These are phyloP conservation scores for Carpinus viminea DNA, from an alignment of 306 rosid species.

Conservation along the genomic window DNA sequence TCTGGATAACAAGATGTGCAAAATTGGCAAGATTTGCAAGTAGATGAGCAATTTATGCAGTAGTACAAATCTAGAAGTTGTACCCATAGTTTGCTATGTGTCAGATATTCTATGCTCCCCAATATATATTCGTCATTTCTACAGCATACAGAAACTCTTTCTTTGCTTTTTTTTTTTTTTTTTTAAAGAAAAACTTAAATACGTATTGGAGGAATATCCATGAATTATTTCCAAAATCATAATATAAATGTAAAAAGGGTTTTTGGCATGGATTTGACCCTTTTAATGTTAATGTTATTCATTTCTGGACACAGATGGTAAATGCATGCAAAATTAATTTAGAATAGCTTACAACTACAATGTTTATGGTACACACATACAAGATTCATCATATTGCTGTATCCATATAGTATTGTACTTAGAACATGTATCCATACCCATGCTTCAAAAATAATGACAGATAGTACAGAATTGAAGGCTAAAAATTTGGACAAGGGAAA, in stretches of 20 bases:
- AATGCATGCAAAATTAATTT: background rate
- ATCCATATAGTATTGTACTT: background rate
- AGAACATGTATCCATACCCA: background rate
- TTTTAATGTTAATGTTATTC: background rate
- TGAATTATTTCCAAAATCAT: background rate
- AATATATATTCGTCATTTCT: background rate
- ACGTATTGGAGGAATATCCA: background rate
- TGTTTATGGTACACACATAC: background rate
- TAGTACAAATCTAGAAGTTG: background rate
- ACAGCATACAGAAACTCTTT: background rate
- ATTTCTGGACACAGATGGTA: background rate
- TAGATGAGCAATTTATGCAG: background rate
- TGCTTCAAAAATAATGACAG: background rate
- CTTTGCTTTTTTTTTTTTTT: background rate
- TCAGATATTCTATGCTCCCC: background rate
- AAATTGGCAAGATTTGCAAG: background rate
- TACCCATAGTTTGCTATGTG: background rate
- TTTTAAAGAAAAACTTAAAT: background rate
- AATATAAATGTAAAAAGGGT: background rate
- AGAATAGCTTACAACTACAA: background rate
- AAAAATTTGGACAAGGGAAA: background rate
- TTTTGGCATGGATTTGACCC: background rate
- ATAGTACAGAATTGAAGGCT: background rate
- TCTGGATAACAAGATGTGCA: background rate
- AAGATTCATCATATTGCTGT: background rate